Evolutionary conservation across 305 asterid species (phyloP).

Genomic region (Solanum hybrid): DNA sequence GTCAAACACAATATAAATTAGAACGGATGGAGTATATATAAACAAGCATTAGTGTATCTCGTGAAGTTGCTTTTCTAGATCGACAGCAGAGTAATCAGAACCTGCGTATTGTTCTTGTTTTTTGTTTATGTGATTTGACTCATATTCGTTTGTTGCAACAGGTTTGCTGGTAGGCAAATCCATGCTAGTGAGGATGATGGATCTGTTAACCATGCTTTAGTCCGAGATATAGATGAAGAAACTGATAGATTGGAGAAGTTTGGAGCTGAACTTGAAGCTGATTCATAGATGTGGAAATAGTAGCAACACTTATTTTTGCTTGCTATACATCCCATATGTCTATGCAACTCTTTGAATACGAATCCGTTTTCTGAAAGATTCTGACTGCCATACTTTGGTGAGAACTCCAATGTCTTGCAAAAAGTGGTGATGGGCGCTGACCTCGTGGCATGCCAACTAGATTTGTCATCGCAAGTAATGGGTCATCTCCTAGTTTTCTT

Average conservation of each 20-base stretch:
- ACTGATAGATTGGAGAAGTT: constrained; percentile 75
- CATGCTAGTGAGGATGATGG: constrained; percentile 82
- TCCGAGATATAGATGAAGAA: constrained; percentile 81
- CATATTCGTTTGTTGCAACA: constrained; percentile 5
- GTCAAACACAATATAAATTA: background rate
- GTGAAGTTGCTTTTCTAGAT: background rate
- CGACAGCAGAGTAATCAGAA: background rate
- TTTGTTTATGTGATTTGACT: background rate
- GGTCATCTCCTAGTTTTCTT: background rate
- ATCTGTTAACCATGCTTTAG: constrained; percentile 60
- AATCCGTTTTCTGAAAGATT: background rate
- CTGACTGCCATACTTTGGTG: background rate
- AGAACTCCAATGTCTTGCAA: background rate
- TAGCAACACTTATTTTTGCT: background rate
- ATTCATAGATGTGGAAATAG: background rate
- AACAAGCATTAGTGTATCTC: background rate
- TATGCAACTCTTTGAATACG: background rate
- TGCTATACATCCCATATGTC: background rate
- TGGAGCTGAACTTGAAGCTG: constrained; percentile 87
- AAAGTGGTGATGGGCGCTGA: background rate
- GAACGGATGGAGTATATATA: background rate
- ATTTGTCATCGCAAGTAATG: background rate
- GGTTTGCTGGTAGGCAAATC: constrained; percentile 80
- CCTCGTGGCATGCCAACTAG: background rate
- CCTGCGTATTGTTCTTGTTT: background rate